Evolutionary conservation across 139 green algal species (phyloP).

Genomic region (Micractinium conductrix): DNA sequence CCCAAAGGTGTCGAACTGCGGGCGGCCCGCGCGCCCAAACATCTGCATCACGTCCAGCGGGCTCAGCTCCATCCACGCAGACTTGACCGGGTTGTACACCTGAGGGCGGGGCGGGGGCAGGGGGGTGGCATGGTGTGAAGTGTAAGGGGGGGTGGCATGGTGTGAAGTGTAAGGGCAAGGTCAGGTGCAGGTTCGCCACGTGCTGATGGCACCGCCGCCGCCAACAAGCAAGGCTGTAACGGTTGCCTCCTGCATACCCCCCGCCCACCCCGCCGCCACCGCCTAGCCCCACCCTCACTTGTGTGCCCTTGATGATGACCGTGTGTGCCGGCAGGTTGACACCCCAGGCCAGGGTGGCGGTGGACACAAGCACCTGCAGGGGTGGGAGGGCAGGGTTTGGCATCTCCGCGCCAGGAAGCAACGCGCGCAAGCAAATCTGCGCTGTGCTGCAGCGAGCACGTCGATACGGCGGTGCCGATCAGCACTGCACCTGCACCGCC

Average conservation of each 20-base stretch:
- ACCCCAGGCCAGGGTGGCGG: slow-evolving; percentile 97
- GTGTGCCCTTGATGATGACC: slow-evolving; percentile 99
- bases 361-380: slow-evolving; percentile 94
- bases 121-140: neutral
- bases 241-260: too few species aligned
- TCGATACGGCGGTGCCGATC: neutral
- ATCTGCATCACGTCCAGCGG: slow-evolving; percentile 99
- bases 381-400: neutral
- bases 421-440: neutral
- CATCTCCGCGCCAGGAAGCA: neutral
- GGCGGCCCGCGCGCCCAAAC: slow-evolving; percentile 95
- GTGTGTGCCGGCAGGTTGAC: slow-evolving; percentile 99
- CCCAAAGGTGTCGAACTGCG: slow-evolving; percentile 96
- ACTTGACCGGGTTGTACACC: slow-evolving; percentile 96
- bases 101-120: slow-evolving; percentile 36
- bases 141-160: neutral
- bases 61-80: slow-evolving; percentile 91
- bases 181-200: neutral
- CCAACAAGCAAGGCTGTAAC: too few species aligned
- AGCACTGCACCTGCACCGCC: neutral
- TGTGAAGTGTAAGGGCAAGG: neutral
- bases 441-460: neutral
- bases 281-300: slow-evolving; percentile 57
- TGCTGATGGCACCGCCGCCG: too few species aligned
- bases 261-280: neutral